Base-by-base conservation (phyloP, 176 grass and related monocot species). In the Oryza nivara region DNA sequence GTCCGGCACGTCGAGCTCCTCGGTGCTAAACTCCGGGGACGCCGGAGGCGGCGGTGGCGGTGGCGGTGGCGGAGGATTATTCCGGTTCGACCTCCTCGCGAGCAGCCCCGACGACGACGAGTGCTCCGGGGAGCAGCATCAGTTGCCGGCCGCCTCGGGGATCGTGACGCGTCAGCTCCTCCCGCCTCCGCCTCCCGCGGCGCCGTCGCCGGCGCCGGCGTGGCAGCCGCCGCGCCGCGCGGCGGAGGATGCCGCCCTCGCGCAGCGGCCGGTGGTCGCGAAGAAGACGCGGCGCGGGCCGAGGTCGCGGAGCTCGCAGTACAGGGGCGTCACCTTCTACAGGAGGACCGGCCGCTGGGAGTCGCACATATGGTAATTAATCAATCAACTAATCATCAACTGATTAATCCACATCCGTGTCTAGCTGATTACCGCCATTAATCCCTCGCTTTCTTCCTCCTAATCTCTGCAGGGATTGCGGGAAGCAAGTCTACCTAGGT, bases 401-500 rank as follows among this genome's bases (percentile, higher is more conserved):
- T 65, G 60, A 43, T 70, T 65, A 67, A 49, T 74, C 72, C 79
- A 5, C 82, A 28, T n/a, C 15, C 58, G 2, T 16, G 2, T 16
- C 68, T 77, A 4, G 15, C 28, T 77, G 44, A 68, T 48, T 13
- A 40, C 35, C 35, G 13, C 60, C 70, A 35, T 58, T 86, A 86
- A 89, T 76, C 83, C 6, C 9, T 68, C 25, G 32, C 76, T 43
- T 7, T 7, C 43, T 75, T 2, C 30, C 68, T 11, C 83, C 66
- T 81, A 11, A 87, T 76, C 68, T 74, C 30, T n/a, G 54, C 79
- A 99, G 96, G 96, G 96, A 99, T 74, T 99, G 96, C 46, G 93
- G 96, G 77, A 99, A 99, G 77, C 96, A 99, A 68, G 93, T 99
- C 51, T 99, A 99, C 89, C 67, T 96, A 78, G 96, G 96, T 98